Base-by-base conservation (phyloP, 805 yeast genomes). In the Dipodascus geniculatus region DNA sequence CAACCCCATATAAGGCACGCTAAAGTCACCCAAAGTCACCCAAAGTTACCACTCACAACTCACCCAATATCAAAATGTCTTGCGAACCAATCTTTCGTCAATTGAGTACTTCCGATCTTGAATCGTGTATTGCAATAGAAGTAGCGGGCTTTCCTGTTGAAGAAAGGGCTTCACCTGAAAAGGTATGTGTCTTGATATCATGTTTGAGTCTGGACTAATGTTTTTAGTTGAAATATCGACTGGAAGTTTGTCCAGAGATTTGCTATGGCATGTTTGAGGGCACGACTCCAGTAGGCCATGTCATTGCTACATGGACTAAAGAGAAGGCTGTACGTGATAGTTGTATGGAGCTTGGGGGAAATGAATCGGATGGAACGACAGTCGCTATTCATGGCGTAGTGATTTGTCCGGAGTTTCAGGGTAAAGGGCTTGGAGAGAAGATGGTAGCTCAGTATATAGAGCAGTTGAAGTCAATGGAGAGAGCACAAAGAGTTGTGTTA, bases 371-470 rank as follows among this genome's bases (percentile, higher is more conserved):
- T 14, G 87, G 96, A 22, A 71, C 80, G 49, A 73, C 75, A 42
- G 80, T 91, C 54, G 96, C 90, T 2, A 75, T 91, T 51, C 98
- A 93, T 67, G 81, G 93, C 2, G 71, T 91, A 22, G 90, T 81
- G 2, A 79, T 93, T 23, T 81, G 80, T 60, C 86, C 89, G 22
- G 80, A 80, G 42, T 87, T 81, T 76, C 87, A 83, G 66, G 87
- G 90, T 55, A 78, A 81, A 68, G 87, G 85, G 64, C 73, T 91
- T 55, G 98, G 95, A 6, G 79, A 95, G 16, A 72, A 89, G 55
- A 71, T 91, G 63, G 69, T 91, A 62, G 87, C 85, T 60, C 98
- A 91, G 69, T 93, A 87, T 70, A 78, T 90, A 57, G 80, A 87
- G 50, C 33, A 28, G 33, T 38, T 17, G 20, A 38, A 38, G 35